Percentiles rank a stretch among this genome's conserved stretches.
These are phyloP conservation scores for Sphagnurus paluster DNA, from an alignment of 1,284 basidiomycete genomes.

Conservation along the genomic window DNA sequence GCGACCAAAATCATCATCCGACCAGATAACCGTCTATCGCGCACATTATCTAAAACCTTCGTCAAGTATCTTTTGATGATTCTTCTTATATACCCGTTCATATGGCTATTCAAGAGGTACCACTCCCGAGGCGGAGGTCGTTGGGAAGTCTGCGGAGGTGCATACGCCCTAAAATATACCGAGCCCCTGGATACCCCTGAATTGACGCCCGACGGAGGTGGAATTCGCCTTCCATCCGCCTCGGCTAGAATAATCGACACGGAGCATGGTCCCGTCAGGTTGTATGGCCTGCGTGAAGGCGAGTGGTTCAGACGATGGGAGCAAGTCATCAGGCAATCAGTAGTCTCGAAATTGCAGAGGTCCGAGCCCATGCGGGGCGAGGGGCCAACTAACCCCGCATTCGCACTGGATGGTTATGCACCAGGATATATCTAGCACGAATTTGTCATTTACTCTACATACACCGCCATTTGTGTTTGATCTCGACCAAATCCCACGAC, in stretches of 20 bases:
- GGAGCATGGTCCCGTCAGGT: slow-evolving; percentile 30
- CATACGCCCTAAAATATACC: slow-evolving; percentile 57
- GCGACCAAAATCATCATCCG: slow-evolving; percentile 54
- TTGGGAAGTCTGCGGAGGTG: slow-evolving; percentile 67
- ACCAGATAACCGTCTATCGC: slow-evolving; percentile 59
- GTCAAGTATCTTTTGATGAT: slow-evolving; percentile 62
- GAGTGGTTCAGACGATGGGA: slow-evolving; percentile 80
- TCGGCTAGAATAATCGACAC: slow-evolving; percentile 28
- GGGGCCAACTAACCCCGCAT: background rate
- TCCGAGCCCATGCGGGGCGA: background rate
- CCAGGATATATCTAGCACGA: background rate
- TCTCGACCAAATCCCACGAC: too few relatives aligned
- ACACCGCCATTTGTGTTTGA: too few relatives aligned
- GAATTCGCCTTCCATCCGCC: background rate
- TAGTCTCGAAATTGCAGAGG: background rate
- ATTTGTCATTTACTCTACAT: too few relatives aligned
- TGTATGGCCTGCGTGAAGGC: slow-evolving; percentile 64
- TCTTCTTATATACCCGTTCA: slow-evolving; percentile 65
- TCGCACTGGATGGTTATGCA: background rate
- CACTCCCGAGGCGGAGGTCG: slow-evolving; percentile 55
- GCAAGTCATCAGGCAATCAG: slow-evolving; percentile 44
- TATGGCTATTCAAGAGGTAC: slow-evolving; percentile 70
- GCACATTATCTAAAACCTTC: slow-evolving; percentile 61
- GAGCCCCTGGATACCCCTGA: slow-evolving; percentile 23
- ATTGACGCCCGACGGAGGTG: background rate